phyloP scores from a whole-genome alignment of 495 filamentous ascomycete species.

The Trichoderma erinaceum region DNA sequence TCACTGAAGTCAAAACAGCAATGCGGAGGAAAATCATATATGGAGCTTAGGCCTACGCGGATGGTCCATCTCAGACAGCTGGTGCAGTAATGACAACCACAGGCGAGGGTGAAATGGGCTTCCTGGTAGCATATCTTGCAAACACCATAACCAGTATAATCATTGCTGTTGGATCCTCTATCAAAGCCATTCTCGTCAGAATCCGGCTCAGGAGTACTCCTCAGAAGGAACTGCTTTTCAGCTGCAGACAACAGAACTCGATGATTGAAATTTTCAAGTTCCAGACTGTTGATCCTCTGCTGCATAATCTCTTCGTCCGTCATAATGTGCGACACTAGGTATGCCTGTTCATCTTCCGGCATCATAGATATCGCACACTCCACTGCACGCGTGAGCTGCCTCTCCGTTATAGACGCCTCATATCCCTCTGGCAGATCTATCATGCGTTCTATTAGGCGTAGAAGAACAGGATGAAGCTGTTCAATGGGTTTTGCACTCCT shows the following conservation, averaged over 20 bases:
- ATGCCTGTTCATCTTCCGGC: not conserved
- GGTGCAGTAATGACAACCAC: conserved; percentile 6
- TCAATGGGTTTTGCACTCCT: not conserved
- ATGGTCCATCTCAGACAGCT: not conserved
- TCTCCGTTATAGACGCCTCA: not conserved
- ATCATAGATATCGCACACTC: not conserved
- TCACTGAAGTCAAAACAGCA: not conserved
- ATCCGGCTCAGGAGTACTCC: not conserved
- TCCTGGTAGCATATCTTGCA: not conserved
- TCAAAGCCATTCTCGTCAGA: too few relatives aligned
- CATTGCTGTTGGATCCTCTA: too few relatives aligned
- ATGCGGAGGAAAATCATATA: not conserved
- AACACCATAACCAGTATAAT: too few relatives aligned
- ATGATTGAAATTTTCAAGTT: not conserved
- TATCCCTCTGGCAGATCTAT: not conserved
- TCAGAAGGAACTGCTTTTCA: not conserved
- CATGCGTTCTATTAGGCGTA: not conserved
- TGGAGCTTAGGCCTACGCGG: not conserved
- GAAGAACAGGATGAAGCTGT: not conserved
- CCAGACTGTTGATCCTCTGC: not conserved
- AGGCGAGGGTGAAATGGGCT: not conserved
- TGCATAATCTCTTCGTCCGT: not conserved
- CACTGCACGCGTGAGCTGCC: not conserved
- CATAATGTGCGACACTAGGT: not conserved
- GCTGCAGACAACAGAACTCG: not conserved